Percentiles rank a stretch among this genome's conserved stretches.
Conservation (phyloP, 2,329 filamentous ascomycete genomes). For the Malbranchea zuffiana region DNA sequence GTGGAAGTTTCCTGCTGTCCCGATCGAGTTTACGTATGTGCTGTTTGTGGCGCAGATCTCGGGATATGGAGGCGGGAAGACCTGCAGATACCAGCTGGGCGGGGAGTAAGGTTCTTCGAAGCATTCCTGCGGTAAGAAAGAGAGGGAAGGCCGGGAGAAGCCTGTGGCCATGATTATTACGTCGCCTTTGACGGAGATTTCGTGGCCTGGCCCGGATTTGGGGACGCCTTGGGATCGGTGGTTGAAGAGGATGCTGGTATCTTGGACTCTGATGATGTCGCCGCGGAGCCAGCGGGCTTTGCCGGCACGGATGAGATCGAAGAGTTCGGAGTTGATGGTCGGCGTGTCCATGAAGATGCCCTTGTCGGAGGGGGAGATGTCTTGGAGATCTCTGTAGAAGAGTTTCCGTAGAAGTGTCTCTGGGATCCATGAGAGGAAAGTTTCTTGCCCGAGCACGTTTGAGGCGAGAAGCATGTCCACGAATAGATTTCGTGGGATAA, state of each 20-base stretch:
- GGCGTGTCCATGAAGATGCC: constrained; percentile 76
- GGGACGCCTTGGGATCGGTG: constrained; percentile 61
- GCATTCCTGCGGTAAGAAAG: constrained; percentile 61
- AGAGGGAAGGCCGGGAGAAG: constrained; percentile 60
- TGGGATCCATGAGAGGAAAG: constrained; percentile 63
- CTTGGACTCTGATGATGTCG: constrained; percentile 58
- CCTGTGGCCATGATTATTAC: constrained; percentile 77
- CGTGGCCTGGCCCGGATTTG: constrained; percentile 59
- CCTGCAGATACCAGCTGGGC: constrained; percentile 82
- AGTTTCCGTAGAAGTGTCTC: constrained; percentile 62
- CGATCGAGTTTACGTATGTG: constrained; percentile 71
- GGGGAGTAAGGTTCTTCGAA: constrained; percentile 64
- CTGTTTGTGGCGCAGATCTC: constrained; percentile 72
- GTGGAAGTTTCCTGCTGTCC: constrained; percentile 75
- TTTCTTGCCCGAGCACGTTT: constrained; percentile 72
- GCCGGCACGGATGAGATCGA: constrained; percentile 61
- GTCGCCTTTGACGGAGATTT: constrained; percentile 58
- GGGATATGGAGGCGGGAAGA: constrained; percentile 64
- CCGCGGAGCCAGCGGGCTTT: constrained; percentile 70
- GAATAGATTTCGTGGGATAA: constrained; percentile 68
- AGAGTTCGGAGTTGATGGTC: constrained; percentile 76
- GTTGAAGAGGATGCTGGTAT: constrained; percentile 59
- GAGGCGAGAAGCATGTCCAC: constrained; percentile 62
- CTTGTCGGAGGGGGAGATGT: constrained; percentile 58
- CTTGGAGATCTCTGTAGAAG: constrained; percentile 71